Base-by-base conservation (phyloP, 306 rosid species). In the Castanea mollissima region DNA sequence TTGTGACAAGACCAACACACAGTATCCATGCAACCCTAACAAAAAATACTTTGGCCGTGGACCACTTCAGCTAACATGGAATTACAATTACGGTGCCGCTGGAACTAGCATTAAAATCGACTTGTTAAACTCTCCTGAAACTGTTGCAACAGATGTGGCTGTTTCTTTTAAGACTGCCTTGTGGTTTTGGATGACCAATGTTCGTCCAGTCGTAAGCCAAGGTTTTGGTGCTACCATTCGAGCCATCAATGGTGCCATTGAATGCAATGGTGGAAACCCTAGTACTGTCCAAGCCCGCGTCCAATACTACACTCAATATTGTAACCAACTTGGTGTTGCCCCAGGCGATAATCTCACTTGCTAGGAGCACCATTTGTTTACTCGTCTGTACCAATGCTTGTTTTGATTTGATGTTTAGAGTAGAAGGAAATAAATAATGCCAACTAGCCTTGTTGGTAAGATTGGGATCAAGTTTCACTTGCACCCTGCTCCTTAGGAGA, bases 201-300 rank as follows among this genome's bases (percentile, higher is more conserved):
- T 94, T n/a, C 73, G 91, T 0, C 90, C 90, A 8, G 97, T 94
- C 4, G 1, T 87, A 0, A 55, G 25, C 63, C 86, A 92, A 38
- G 98, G 98, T 0, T 94, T 92, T 67, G 98, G 97, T 1, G 94
- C 97, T 35, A 92, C 98, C 67, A 92, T 87, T 3, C 87, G 93
- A 74, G 98, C 97, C 75, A 94, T 94, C 52, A 94, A 94, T 62
- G 97, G 97, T 5, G 76, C 34, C 4, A 85, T 92, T 31, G 98
- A 94, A 68, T 94, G 97, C 46, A 86, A 89, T 54, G 93, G 97
- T 8, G 85, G 35, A 1, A 91, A 86, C 76, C 38, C 87, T 0
- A 10, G 7, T 56, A 83, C 93, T 0, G 97, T 94, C 63, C 82
- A 83, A 35, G 73, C 81, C 41, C 87, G 97, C 0, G 64, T 89